Evolutionary conservation across 2,329 filamentous ascomycete species (phyloP).

Genomic region (Microthyrium microscopicum): DNA sequence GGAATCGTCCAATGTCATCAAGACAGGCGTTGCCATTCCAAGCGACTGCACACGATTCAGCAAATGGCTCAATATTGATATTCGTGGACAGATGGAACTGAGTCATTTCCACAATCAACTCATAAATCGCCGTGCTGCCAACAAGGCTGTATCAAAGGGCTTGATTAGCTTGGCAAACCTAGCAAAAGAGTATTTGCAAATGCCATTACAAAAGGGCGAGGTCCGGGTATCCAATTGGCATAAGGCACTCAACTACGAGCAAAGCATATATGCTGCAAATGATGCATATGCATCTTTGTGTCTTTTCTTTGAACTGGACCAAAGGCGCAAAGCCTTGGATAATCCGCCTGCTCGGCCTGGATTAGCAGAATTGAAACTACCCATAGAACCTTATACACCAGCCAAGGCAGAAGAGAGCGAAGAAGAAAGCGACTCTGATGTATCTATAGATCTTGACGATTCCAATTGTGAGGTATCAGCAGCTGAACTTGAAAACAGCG

Average conservation of each 20-base stretch:
- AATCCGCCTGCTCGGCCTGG: constrained; percentile 57
- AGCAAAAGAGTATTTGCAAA: constrained; percentile 50
- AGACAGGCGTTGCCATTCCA: constrained; percentile 61
- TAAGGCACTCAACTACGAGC: constrained; percentile 39
- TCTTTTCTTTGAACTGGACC: constrained; percentile 55
- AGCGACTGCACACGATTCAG: constrained; percentile 48
- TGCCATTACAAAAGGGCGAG: constrained; percentile 61
- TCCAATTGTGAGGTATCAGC: too few species aligned
- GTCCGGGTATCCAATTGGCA: constrained; percentile 68
- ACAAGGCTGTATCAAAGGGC: too few species aligned
- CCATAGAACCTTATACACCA: constrained; percentile 46
- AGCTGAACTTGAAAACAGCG: too few species aligned
- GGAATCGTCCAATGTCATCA: constrained; percentile 51
- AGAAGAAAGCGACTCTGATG: too few species aligned
- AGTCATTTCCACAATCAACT: constrained; percentile 63
- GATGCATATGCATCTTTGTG: constrained; percentile 69
- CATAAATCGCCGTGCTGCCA: constrained; percentile 51
- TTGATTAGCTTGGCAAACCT: constrained; percentile 52
- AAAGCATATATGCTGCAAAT: constrained; percentile 42
- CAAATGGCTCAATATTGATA: constrained; percentile 47
- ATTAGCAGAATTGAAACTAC: constrained; percentile 48
- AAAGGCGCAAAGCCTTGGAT: constrained; percentile 45
- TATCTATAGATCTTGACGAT: too few species aligned
- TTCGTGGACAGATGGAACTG: constrained; percentile 58
- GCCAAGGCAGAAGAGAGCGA: constrained; percentile 17